Base-by-base conservation (phyloP, 768 basidiomycete genomes). In the Trametes maxima region DNA sequence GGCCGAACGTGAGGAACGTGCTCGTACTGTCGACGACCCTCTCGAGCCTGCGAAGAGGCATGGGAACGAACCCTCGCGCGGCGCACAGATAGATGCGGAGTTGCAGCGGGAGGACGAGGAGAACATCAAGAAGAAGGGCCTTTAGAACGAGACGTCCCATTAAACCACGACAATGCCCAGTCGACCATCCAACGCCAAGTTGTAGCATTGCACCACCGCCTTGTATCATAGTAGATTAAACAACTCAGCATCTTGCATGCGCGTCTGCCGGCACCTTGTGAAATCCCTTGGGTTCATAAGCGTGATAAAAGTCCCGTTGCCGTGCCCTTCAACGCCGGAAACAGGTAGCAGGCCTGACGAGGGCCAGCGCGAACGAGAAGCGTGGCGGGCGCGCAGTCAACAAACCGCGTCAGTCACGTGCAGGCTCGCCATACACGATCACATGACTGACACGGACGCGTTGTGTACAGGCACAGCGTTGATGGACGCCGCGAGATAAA, bases 31-130 rank as follows among this genome's bases (percentile, higher is more conserved):
- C 33, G 70, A 71, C 0, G 78, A 85, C 57, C 84, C 85, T 13
- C 68, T 81, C 25, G 76, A 76, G 46, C 82, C 81, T 11, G 84
- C 84, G 0, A 71, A 69, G n/a, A 68, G 75, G 16, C 85, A 86
- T 54, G 83, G 85, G 0, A 79, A 87, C 64, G 73, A 85, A 62
- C 85, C 86, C 0, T 85, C 84, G 0, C 72, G 78, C 40, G 85
- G 85, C 0, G 86, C 85, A 1, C 70, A 80, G 67, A 77, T 85
- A n/a, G 86, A 87, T 66, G 81, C 82, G 3, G 74, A 85, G 63
- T 72, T 87, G 19, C 76, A 81, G 73, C 67, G 67, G 2, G 83
- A 85, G 58, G 86, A 87, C 19, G 77, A 79, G 54, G 80, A 82
- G 65, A 53, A 68, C 39, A 62, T 86, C 59, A 75, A 60, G 67